Conservation (phyloP, 2,329 filamentous ascomycete species). For the Fusarium sp. region DNA sequence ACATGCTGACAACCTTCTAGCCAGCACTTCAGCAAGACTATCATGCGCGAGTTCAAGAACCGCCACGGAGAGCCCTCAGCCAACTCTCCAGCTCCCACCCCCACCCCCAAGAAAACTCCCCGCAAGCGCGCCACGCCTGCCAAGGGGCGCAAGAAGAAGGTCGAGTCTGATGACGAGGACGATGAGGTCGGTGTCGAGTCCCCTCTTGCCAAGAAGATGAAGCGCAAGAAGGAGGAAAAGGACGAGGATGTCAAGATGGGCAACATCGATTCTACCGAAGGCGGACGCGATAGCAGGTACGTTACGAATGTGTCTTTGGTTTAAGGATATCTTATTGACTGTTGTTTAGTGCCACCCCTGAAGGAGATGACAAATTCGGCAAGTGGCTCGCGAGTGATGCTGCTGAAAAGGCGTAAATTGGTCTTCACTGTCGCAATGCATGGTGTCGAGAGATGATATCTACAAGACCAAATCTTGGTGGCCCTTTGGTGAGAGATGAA, state of each 20-base stretch:
- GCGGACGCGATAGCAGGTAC: constrained; percentile 39
- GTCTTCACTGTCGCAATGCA: neutral
- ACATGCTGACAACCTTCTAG: constrained; percentile 38
- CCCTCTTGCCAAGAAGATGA: constrained; percentile 48
- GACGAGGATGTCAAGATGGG: constrained; percentile 35
- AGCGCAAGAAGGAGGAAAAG: constrained; percentile 46
- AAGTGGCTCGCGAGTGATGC: constrained; percentile 20
- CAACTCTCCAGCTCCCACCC: neutral
- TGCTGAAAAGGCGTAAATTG: neutral
- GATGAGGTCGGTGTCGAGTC: constrained; percentile 22
- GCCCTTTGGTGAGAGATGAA: neutral
- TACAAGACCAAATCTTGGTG: neutral
- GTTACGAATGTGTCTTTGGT: neutral
- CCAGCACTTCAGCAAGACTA: constrained; percentile 55
- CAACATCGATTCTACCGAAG: neutral
- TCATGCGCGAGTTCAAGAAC: constrained; percentile 52
- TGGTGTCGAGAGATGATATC: neutral
- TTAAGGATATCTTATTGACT: constrained; percentile 9
- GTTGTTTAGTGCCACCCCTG: constrained; percentile 25
- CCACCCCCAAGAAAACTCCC: constrained; percentile 38
- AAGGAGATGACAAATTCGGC: constrained; percentile 20
- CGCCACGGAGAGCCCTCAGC: constrained; percentile 39
- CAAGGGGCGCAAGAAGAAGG: constrained; percentile 37
- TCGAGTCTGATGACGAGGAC: constrained; percentile 24
- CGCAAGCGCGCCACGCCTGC: constrained; percentile 37